phyloP scores from a whole-genome alignment of 495 filamentous ascomycete genomes.

The Tuber umbilicatum region DNA sequence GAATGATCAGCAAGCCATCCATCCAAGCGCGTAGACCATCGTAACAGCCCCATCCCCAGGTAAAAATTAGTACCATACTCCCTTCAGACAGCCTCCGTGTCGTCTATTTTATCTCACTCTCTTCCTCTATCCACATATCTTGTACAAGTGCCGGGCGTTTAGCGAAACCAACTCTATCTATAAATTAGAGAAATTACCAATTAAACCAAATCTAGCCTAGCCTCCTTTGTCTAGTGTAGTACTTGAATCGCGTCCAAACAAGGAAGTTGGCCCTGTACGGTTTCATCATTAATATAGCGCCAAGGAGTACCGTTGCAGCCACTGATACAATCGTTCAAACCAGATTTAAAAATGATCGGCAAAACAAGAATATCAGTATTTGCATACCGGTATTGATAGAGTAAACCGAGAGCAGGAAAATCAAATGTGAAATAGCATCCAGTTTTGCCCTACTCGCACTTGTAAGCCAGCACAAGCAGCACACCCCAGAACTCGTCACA shows the following conservation, averaged over 20 bases:
- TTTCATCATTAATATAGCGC: constrained; percentile 12
- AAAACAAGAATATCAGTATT: background rate
- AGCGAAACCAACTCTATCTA: constrained; percentile 14
- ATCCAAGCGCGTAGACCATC: background rate
- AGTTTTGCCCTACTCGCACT: no score
- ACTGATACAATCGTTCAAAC: background rate
- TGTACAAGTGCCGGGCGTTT: constrained; percentile 12
- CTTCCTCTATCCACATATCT: constrained; percentile 5
- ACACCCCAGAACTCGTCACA: constrained; percentile 7
- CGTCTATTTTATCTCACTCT: background rate
- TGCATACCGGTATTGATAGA: no score
- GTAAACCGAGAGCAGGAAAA: background rate
- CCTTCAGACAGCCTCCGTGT: background rate
- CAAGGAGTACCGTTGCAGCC: background rate
- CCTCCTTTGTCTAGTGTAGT: background rate
- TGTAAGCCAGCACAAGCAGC: background rate
- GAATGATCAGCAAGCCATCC: background rate
- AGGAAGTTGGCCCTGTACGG: constrained; percentile 7
- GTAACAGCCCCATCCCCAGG: background rate
- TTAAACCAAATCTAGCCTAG: background rate
- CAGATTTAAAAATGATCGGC: background rate
- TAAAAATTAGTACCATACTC: background rate
- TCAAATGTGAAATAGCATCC: no score
- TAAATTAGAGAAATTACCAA: background rate
- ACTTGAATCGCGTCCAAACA: background rate